Evolutionary conservation across 106 monocot genomes (phyloP), one percentile per base, ranked within the genome.

Genomic region (Gastrodia elata): DNA sequence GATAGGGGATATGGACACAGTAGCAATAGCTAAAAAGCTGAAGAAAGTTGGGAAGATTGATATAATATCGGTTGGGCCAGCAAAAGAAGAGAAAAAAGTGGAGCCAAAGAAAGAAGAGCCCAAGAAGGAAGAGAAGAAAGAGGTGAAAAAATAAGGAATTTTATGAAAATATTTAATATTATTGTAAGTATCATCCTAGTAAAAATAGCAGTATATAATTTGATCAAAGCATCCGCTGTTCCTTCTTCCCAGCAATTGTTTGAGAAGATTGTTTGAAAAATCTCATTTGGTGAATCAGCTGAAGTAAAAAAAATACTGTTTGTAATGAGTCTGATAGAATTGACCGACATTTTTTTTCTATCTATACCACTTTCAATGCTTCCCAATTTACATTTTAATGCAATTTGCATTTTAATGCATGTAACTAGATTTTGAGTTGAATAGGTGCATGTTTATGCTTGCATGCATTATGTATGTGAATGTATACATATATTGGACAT

Each of bases 1-100:
- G 67, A 80, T 89, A 9, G 94, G 94, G 0, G 83, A 84, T 27
- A 91, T 91, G 83, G 95, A 95, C 42, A 70, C 87, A 1, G 59
- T 91, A 15, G 85, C 83, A 52, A 80, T 95, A 33, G 91, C 85
- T 5, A 91, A 89, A 79, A 95, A 95, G 71, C 70, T 95, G 71
- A 95, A 87, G 81, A 95, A 91, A 38, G 39, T 91, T 18, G 91
- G 91, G 38, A 87, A 85, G 64, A 73, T 89, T 59, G 91, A 91
- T 27, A 87, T 91, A 16, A 15, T 95, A 16, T 84, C 89, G 38
- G 95, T 89, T 35, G 95, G 91, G 56, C 87, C 91, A 28, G 89
- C 91, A 20, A 95, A 95, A 74, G 87, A 91, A 78, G 95, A 95
- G 39, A 95, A 95, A 83, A 91, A 95, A 58, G 93, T 85, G 20